Base-by-base conservation (phyloP, 2,329 filamentous ascomycete species). In the Arthrinium phaeospermum region DNA sequence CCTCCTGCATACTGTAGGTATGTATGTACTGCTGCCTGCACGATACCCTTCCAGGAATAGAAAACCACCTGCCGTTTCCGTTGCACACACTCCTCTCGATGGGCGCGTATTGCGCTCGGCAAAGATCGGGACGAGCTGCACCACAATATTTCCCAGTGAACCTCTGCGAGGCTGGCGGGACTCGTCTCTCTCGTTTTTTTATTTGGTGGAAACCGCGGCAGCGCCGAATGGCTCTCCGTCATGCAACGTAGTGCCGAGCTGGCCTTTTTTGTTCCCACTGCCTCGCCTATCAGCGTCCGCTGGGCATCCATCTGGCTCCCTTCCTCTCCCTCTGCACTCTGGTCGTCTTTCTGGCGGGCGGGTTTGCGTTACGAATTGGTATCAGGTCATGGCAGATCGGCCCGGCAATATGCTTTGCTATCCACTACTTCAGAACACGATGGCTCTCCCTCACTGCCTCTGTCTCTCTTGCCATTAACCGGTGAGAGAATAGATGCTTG, bases 331-430 rank as follows among this genome's bases (percentile, higher is more conserved):
- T 61, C 34, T 27, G 24, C 24, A 30, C 24, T 57, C 12, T 41
- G 57, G 8, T 64, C 57, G 19, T 64, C 57, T 22, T 22, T 24
- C 22, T 64, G 22, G 53, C 34, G 34, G 51, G 57, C 19, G 22
- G 57, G 34, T 37, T 41, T 64, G 57, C 57, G 57, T 64, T 41
- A 64, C 57, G 57, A 64, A 64, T 64, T 41, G 13, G 57, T 41
- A 64, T 64, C 57, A 64, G 57, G 57, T 64, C 57, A 64, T 64
- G 57, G 57, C 57, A 64, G 57, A 64, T 64, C 57, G 57, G 57
- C 57, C 57, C 57, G 57, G 57, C 34, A 64, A 37, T 37, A n/a
- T 14, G 16, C n/a, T n/a, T 22, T 27, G 10, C 27, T 22, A 61
- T 61, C 53, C 53, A 19, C 30, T 61, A n/a, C 57, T 41, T 13